These are phyloP conservation scores for Rubroshorea leprosula DNA, from an alignment of 345 rosid species.

Conservation along the genomic window DNA sequence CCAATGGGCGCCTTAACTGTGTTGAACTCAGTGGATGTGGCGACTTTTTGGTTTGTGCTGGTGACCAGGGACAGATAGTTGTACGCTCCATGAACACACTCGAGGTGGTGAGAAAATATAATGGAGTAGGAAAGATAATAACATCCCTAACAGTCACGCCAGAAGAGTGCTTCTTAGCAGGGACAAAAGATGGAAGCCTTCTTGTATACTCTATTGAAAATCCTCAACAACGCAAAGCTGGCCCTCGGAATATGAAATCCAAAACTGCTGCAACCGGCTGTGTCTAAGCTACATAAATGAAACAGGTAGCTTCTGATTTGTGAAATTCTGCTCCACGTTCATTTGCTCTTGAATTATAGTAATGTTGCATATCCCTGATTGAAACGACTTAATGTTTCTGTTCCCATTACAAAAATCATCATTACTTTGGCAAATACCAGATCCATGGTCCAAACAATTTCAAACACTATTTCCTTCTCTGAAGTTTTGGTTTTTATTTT, in stretches of 20 bases:
- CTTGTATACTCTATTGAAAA: conserved; percentile 90
- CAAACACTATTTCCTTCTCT: too few species aligned
- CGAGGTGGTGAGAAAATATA: conserved; percentile 65
- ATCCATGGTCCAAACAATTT: too few species aligned
- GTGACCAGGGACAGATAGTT: conserved; percentile 92
- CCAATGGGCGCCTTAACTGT: conserved; percentile 88
- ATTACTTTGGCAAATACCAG: too few species aligned
- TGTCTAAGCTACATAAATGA: conserved; percentile 13
- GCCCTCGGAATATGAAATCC: conserved; percentile 45
- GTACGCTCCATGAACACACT: conserved; percentile 91
- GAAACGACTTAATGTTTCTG: too few species aligned
- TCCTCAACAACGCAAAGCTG: conserved; percentile 54
- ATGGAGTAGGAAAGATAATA: conserved; percentile 74
- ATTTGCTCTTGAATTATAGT: too few species aligned
- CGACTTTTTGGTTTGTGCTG: conserved; percentile 83
- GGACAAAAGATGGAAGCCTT: conserved; percentile 89
- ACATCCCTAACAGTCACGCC: conserved; percentile 75
- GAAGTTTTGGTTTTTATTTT: too few species aligned
- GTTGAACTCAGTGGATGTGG: conserved; percentile 83
- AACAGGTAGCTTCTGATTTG: conserved; percentile 9
- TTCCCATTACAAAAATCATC: too few species aligned
- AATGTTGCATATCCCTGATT: too few species aligned
- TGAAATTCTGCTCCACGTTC: conserved; percentile 5
- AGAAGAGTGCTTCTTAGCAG: conserved; percentile 93
- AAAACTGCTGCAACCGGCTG: conserved; percentile 37